Evolutionary conservation across 148 eudicot species (phyloP), one percentile per base, ranked within the genome.

Genomic region (Nepenthes mirabilis): DNA sequence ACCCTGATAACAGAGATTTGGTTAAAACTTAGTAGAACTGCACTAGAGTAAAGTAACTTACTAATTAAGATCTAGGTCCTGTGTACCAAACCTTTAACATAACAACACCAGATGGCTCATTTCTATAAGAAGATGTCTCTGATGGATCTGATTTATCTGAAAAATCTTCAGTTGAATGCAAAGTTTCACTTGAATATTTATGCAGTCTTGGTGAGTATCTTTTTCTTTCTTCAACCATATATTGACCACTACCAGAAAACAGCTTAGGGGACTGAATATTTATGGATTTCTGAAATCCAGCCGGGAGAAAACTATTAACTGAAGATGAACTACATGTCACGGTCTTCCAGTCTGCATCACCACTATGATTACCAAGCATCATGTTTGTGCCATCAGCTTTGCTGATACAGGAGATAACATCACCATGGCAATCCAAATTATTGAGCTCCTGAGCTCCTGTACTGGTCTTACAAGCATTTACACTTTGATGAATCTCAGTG

Each of bases 381-480:
- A 54, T 54, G 45, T 14, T 56, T 33, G 65, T 37, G 52, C 59
- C 65, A 59, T 68, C 67, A 7, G 57, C 76, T 71, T 64, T 64
- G 56, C 65, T 71, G 61, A 71, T 60, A 57, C 74, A 65, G 32
- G 74, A 71, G 35, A 56, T 47, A 47, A 59, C 63, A 59, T 71
- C 74, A 45, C 52, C 69, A 52, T 60, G 56, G 61, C 50, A 59
- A 11, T 61, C 65, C 32, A 52, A 65, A 60, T 54, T 36, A 47
- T 43, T 64, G 49, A 23, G 59, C 59, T 58, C 56, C 43, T 14
- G 32, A 14, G 33, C 48, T 43, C 35, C 54, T 61, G 72, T 12
- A 49, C 47, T 32, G 33, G 48, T 43, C 50, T 14, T 53, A 33
- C 9, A 34, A 34, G 35, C 53, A 57, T 54, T 49, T 50, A 14